These are phyloP conservation scores for Erythrobasidium yunnanense DNA, from an alignment of 768 basidiomycete genomes.

Conservation along the genomic window DNA sequence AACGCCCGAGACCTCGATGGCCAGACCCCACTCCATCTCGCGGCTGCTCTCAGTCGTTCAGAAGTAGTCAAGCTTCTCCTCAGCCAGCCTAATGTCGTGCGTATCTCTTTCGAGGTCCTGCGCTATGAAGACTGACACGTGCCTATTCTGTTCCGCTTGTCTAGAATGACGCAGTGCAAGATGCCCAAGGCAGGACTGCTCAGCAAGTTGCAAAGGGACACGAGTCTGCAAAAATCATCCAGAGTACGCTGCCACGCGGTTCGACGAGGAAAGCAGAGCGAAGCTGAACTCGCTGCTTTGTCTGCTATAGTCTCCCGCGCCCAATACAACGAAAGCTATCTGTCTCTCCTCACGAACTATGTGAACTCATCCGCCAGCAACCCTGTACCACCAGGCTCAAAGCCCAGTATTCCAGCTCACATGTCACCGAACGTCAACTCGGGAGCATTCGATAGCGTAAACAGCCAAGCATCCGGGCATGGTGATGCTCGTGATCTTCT, in stretches of 20 bases:
- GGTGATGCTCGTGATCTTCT: neutral
- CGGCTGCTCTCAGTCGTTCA: constrained; percentile 59
- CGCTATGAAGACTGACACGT: neutral
- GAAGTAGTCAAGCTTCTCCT: constrained; percentile 67
- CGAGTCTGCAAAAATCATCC: constrained; percentile 57
- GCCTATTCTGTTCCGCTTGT: neutral
- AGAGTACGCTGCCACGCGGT: too few relatives aligned
- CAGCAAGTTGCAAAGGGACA: constrained; percentile 61
- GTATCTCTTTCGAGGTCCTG: neutral
- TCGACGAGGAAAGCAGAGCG: too few relatives aligned
- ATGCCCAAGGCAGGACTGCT: constrained; percentile 57
- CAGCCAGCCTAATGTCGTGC: constrained; percentile 60
- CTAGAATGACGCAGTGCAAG: constrained; percentile 57
- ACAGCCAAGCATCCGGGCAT: neutral
- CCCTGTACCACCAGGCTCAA: neutral
- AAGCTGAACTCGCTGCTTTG: too few relatives aligned
- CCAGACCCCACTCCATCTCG: constrained; percentile 58
- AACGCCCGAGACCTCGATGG: constrained; percentile 15
- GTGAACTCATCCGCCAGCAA: constrained; percentile 10
- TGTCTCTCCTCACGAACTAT: constrained; percentile 34
- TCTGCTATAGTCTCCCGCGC: constrained; percentile 69
- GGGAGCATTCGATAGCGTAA: neutral
- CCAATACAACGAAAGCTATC: constrained; percentile 34
- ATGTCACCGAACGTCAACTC: too few relatives aligned
- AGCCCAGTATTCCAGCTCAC: too few relatives aligned